phyloP scores from a whole-genome alignment of 1,284 basidiomycete genomes.

The Papiliotrema terrestris region DNA sequence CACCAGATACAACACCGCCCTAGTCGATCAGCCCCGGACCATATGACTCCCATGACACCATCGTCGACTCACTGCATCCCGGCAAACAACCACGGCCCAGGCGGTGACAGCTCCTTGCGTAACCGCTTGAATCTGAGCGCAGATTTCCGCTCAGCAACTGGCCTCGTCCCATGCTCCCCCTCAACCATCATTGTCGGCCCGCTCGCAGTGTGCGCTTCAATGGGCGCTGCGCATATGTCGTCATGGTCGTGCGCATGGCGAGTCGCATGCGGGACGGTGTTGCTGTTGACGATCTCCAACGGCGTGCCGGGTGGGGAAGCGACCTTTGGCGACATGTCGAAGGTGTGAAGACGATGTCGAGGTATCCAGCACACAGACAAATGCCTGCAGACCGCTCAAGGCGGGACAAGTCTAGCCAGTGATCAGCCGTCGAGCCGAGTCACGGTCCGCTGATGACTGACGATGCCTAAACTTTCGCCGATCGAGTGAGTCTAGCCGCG shows the following conservation, averaged over 20 bases:
- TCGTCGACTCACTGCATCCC: conserved; percentile 33
- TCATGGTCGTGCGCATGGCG: not conserved
- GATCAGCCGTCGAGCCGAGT: no score
- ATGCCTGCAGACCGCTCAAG: no score
- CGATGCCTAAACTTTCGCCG: no score
- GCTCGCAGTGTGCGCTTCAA: conserved; percentile 5
- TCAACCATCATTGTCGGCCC: conserved; percentile 1
- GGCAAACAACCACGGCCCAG: conserved; percentile 8
- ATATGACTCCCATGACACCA: not conserved
- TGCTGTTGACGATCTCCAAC: not conserved
- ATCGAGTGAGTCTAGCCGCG: no score
- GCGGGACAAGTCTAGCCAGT: no score
- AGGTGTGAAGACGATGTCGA: no score
- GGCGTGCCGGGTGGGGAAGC: not conserved
- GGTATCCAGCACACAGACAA: not conserved
- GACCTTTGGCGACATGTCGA: not conserved
- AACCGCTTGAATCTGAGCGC: conserved; percentile 19
- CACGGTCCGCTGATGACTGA: no score
- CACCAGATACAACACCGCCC: conserved; percentile 28
- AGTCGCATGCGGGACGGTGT: not conserved
- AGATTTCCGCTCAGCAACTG: not conserved
- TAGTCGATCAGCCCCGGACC: not conserved
- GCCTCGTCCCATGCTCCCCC: not conserved
- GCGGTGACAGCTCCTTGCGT: conserved; percentile 21
- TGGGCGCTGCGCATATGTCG: not conserved